phyloP scores from a whole-genome alignment of 2,329 filamentous ascomycete species.

The Colletotrichum sp. region DNA sequence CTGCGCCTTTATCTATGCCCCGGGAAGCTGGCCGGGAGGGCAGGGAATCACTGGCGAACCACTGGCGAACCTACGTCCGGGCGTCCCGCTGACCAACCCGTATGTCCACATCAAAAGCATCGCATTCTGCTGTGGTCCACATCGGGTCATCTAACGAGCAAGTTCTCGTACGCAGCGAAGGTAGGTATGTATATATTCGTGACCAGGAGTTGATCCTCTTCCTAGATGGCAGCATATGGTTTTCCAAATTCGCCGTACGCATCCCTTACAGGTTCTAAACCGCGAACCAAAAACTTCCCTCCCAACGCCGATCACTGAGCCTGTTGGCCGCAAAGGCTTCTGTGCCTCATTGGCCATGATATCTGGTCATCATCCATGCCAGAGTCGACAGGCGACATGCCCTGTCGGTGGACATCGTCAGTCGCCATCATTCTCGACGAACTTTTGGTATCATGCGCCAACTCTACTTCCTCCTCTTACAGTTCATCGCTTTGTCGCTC shows the following conservation, averaged over 20 bases:
- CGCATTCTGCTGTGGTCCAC: neutral
- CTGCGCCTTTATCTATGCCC: neutral
- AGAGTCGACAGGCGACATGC: constrained; percentile 1
- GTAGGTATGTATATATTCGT: constrained; percentile 9
- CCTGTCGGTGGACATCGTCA: constrained; percentile 13
- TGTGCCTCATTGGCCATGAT: neutral
- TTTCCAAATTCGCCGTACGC: constrained; percentile 6
- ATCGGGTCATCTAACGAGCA: neutral
- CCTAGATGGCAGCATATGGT: neutral
- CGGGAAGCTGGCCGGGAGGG: neutral
- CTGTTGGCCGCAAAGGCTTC: neutral
- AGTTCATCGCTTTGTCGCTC: neutral
- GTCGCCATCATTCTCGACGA: neutral
- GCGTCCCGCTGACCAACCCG: neutral
- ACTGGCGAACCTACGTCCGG: neutral
- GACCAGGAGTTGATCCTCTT: neutral
- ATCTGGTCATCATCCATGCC: neutral
- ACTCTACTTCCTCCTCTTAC: neutral
- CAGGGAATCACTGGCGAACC: neutral
- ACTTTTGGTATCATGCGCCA: neutral
- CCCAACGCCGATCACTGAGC: constrained; percentile 5
- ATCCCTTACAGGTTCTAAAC: neutral
- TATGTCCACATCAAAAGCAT: neutral
- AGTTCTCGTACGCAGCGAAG: neutral
- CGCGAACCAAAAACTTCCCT: neutral